Evolutionary conservation across 139 green algal species (phyloP).

Genomic region (Eudorina sp.): DNA sequence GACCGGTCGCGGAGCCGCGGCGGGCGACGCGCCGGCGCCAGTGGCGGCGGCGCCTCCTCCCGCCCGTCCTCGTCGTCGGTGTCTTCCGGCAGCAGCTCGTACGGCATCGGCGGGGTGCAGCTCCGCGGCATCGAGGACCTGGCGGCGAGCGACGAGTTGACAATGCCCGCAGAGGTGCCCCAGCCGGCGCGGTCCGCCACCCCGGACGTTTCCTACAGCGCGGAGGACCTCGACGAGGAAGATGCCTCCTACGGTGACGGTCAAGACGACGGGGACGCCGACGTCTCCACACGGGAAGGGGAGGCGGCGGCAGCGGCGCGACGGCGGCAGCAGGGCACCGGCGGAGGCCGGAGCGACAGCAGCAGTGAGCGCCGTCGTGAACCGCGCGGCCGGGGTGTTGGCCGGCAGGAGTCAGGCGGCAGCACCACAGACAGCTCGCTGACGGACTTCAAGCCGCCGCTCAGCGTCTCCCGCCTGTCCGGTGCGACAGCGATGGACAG

Average conservation of each 20-base stretch:
- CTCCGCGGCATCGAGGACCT: neutral
- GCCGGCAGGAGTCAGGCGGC: too few species aligned
- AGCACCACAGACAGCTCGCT: conserved; percentile 2
- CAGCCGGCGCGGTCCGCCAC: too few species aligned
- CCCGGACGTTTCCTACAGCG: neutral
- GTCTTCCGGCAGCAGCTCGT: neutral
- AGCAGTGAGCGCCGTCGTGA: neutral
- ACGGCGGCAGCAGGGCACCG: neutral
- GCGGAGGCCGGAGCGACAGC: neutral
- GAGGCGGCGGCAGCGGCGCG: neutral
- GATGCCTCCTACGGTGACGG: neutral
- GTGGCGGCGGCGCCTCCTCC: conserved; percentile 13
- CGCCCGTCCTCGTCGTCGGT: neutral
- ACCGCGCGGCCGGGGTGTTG: too few species aligned
- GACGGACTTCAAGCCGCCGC: neutral
- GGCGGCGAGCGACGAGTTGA: neutral
- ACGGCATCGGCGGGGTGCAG: conserved; percentile 7
- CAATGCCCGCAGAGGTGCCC: too few species aligned
- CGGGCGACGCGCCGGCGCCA: conserved; percentile 1
- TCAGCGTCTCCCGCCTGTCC: neutral
- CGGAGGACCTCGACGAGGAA: neutral
- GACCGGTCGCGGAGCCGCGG: neutral
- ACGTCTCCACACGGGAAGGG: neutral
- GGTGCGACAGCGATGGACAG: neutral
- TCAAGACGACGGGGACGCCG: neutral